phyloP scores from a whole-genome alignment of 345 rosid genomes.

The Citrus australasica region DNA sequence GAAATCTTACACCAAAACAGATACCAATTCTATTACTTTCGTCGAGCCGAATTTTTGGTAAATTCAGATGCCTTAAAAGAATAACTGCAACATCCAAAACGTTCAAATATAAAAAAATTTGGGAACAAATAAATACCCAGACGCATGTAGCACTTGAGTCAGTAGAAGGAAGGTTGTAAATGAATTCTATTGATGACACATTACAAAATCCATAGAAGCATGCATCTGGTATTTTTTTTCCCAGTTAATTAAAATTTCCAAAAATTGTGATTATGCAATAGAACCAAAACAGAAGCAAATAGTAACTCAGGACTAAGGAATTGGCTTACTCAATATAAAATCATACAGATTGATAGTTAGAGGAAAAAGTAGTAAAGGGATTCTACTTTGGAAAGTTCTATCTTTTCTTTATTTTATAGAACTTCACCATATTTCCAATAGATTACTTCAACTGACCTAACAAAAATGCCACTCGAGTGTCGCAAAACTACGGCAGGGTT shows the following conservation, averaged over 20 bases:
- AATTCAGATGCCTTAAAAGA: too few species aligned
- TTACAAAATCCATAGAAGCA: background rate
- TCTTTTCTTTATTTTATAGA: background rate
- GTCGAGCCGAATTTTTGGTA: background rate
- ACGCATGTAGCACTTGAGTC: background rate
- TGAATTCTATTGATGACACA: background rate
- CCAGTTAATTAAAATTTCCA: background rate
- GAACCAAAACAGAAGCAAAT: background rate
- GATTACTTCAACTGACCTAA: background rate
- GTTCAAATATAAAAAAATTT: background rate
- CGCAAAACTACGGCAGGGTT: background rate
- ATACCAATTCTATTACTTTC: too few species aligned
- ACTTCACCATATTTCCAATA: too few species aligned
- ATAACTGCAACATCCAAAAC: too few species aligned
- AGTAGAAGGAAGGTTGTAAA: background rate
- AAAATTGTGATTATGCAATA: background rate
- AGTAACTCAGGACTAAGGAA: background rate
- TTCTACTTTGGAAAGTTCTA: background rate
- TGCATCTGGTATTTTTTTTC: background rate
- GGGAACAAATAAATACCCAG: background rate
- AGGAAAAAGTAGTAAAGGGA: background rate
- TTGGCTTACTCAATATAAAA: background rate
- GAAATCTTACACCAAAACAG: too few species aligned
- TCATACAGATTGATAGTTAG: background rate
- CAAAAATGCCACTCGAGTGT: background rate